Base-by-base conservation (phyloP, 2,329 filamentous ascomycete species). In the Tolypocladium nubicola region DNA sequence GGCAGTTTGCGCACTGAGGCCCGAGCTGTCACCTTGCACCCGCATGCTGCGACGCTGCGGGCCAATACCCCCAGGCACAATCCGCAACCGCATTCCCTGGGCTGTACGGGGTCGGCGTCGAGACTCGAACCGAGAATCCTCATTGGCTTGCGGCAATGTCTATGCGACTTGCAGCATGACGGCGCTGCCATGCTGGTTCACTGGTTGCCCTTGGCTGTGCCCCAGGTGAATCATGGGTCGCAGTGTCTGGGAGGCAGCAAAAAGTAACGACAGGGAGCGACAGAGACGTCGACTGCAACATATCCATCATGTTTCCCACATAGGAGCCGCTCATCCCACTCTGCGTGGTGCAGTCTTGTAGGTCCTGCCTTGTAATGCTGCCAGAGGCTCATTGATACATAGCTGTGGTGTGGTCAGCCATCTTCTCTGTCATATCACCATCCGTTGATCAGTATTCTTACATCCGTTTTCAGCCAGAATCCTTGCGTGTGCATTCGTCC, bases 251-350 rank as follows among this genome's bases (percentile, higher is more conserved):
- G 58, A 56, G 56, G 53, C 33, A 37, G 35, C 56, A 61, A 61
- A 62, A 63, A 62, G 61, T 43, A 62, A 61, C 56, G 38, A 56
- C 33, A 55, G 40, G 14, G 54, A 56, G 43, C 33, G 54, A 38
- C 52, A 38, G 45, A 50, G 23, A 45, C 50, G 39, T 19, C 38
- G 53, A 49, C 55, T 43, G 30, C 33, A 45, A 19, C 47, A 38
- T 13, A 16, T 49, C 19, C 13, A n/a, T 40, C 21, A 21, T 19
- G 39, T 16, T 41, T 30, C 57, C 53, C 55, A 56, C 55, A 55
- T 54, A 58, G 55, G 33, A 43, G 19, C 43, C 43, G 11, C 23
- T 37, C 39, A 4, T 58, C 49, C 53, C 53, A 19, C 41, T 35
- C 47, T 21, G 30, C 35, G 8, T 4, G 16, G 21, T 26, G 47